Conservation (phyloP, 2,329 filamentous ascomycete genomes). For the Xylaria sp. region DNA sequence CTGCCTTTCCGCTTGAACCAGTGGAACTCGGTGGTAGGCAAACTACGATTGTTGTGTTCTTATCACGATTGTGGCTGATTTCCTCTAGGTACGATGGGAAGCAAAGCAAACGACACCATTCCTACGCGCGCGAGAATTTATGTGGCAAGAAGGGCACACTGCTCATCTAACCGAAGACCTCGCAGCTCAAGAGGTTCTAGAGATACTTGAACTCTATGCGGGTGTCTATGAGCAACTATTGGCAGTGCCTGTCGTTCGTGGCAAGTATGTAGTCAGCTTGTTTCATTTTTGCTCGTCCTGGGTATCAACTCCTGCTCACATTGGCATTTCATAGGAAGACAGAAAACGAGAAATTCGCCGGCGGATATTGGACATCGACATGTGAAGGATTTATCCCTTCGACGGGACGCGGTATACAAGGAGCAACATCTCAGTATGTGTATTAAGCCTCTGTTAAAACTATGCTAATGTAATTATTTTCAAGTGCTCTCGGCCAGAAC, state of each 20-base stretch:
- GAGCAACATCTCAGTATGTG: constrained; percentile 85
- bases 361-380: constrained; percentile 95
- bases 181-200: constrained; percentile 85
- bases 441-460: neutral
- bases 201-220: constrained; percentile 94
- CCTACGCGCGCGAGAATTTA: constrained; percentile 90
- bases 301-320: neutral
- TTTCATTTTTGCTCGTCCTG: neutral
- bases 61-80: neutral
- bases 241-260: constrained; percentile 93
- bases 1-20: constrained; percentile 79
- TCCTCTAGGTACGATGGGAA: constrained; percentile 80
- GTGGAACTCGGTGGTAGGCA: constrained; percentile 23
- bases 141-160: constrained; percentile 96
- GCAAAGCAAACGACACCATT: constrained; percentile 93
- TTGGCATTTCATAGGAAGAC: constrained; percentile 70
- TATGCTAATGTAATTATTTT: constrained; percentile 14
- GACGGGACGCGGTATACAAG: constrained; percentile 96
- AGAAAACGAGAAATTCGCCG: constrained; percentile 97
- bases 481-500: constrained; percentile 81
- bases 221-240: constrained; percentile 91
- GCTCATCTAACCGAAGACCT: constrained; percentile 87
- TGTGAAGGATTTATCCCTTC: constrained; percentile 92
- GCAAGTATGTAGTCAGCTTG: constrained; percentile 53
- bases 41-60: neutral